Conservation (phyloP, 805 yeast species). For the Kregervanrija delftensis region DNA sequence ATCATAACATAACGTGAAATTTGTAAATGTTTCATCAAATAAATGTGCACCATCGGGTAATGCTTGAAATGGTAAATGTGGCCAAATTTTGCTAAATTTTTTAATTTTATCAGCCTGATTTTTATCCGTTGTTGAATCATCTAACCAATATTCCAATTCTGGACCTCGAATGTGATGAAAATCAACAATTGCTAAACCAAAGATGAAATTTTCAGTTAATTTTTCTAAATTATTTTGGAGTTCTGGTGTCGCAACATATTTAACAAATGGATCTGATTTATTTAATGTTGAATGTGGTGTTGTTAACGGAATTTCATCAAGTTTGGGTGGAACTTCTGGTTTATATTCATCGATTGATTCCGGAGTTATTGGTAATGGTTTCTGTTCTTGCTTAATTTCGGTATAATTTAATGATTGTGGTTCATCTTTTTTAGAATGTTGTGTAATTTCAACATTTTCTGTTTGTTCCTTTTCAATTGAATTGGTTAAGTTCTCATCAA, state of each 20-base stretch:
- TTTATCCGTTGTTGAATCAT: slow-evolving; percentile 25
- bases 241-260: slow-evolving; percentile 4
- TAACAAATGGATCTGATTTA: slow-evolving; percentile 2
- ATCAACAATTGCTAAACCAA: slow-evolving; percentile 85
- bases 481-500: not conserved
- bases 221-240: slow-evolving; percentile 2
- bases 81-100: slow-evolving; percentile 51
- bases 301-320: not conserved
- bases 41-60: slow-evolving; percentile 94
- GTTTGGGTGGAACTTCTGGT: not conserved
- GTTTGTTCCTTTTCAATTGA: not conserved
- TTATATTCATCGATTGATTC: not conserved
- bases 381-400: not conserved
- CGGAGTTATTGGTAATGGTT: not conserved
- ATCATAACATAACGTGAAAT: slow-evolving; percentile 77
- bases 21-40: slow-evolving; percentile 88
- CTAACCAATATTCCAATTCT: slow-evolving; percentile 86
- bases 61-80: slow-evolving; percentile 87
- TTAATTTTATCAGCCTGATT: slow-evolving; percentile 27
- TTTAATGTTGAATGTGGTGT: not conserved
- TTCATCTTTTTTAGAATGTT: not conserved
- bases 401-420: too few relatives aligned
- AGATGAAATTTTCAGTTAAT: slow-evolving; percentile 34
- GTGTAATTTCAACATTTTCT: not conserved
- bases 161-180: slow-evolving; percentile 93